Evolutionary conservation across 768 basidiomycete genomes (phyloP), one percentile per base, ranked within the genome.

Genomic region (Termitomyces sp.): DNA sequence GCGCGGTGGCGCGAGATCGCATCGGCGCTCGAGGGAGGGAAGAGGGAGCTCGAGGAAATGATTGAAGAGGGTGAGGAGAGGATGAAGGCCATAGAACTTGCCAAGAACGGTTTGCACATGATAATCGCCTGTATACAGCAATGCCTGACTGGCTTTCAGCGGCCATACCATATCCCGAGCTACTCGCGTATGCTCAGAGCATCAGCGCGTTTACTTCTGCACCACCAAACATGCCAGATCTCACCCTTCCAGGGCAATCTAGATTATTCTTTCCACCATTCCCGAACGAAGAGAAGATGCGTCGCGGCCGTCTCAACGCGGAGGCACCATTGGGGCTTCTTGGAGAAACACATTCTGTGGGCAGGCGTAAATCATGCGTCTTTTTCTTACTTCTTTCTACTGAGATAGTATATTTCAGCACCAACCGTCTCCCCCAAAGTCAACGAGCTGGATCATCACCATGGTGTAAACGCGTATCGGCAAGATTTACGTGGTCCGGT

Each of bases 251-350:
- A 0, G 88, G 87, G 9, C 89, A 88, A 64, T 85, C 85, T 12
- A 88, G 88, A 18, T 68, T 91, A 44, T 93, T 94, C 79, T 92
- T 93, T 75, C 91, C 91, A 40, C 93, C 93, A 12, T 94, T 93
- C 71, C 92, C 92, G 0, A 93, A 92, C 67, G 91, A 93, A 73
- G 92, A 93, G 70, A 93, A 91, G 72, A 92, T 94, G 89, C 85
- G 91, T 54, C 81, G 86, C 28, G 92, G 92, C 1, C 81, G 82
- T 58, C 82, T 93, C 71, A 91, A 89, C 67, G 85, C 85, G 23
- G 90, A 92, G 70, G 88, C 86, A 30, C 91, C 90, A 0, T 78
- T 93, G 58, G 92, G 88, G 5, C 71, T 84, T 47, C 79, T 89
- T 50, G 92, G 89, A 41, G 92, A 93, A 75, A 91, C 86, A 8